phyloP scores from a whole-genome alignment of 805 yeast species.

The Wickerhamomyces xylosicus region DNA sequence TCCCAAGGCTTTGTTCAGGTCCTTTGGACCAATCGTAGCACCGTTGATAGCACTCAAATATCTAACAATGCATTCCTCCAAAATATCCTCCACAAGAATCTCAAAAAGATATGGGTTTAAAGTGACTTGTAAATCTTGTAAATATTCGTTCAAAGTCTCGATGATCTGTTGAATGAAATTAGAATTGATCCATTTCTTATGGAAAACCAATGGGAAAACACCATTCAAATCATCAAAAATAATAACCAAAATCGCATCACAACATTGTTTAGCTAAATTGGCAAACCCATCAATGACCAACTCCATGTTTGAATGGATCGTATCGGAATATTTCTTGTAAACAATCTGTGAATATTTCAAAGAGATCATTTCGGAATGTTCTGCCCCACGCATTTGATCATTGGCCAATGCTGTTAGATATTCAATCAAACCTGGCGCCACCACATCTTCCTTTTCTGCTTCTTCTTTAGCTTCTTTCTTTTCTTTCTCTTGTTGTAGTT shows the following conservation, averaged over 20 bases:
- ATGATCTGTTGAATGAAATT: conserved; percentile 49
- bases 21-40: conserved; percentile 31
- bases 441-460: conserved; percentile 28
- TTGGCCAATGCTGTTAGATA: conserved; percentile 77
- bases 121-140: conserved; percentile 48
- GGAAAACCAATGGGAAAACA: conserved; percentile 52
- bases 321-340: conserved; percentile 48
- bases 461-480: conserved; percentile 12
- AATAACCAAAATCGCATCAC: conserved; percentile 43
- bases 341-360: conserved; percentile 57
- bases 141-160: conserved; percentile 68
- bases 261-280: conserved; percentile 56
- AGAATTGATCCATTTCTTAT: conserved; percentile 54
- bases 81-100: conserved; percentile 39
- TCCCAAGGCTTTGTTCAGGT: conserved; percentile 31
- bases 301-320: conserved; percentile 47
- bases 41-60: conserved; percentile 38
- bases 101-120: conserved; percentile 45
- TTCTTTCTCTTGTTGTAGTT: conserved; percentile 10
- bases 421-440: conserved; percentile 72
- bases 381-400: conserved; percentile 69
- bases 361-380: conserved; percentile 59
- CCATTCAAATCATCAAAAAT: conserved; percentile 63
- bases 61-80: conserved; percentile 39
- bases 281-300: conserved; percentile 74